Evolutionary conservation across 257 asterid species (phyloP), one percentile per base, ranked within the genome.

Genomic region (Capsicum rhomboideum): DNA sequence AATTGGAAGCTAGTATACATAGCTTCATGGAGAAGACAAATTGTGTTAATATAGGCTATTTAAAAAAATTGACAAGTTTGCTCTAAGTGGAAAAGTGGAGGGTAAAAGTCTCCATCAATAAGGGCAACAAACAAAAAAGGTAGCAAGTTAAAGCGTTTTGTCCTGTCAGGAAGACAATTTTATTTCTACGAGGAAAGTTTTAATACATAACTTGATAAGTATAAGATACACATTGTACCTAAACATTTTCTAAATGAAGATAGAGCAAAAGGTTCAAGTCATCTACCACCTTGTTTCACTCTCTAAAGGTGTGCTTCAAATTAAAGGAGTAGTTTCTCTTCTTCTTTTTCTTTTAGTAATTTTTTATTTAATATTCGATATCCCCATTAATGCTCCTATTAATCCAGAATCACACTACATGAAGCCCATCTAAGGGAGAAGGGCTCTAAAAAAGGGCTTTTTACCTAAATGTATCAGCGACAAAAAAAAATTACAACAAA

Each of bases 321-420:
- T 6, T 28, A 28, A 28, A 61, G 40, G 20, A 28, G 1, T 28
- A 13, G 10, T 28, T 28, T 28, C 6, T 28, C 6, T 1, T 3
- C 0, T 0, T 59, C 4, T 0, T 34, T 34, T 0, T 34, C 37
- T 34, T 34, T 34, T 34, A 2, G 4, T 34, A 34, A 2, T 21
- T 0, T 26, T 12, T 26, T 1, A 64, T 13, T 6, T 5, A 0
- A 14, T 13, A 0, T 2, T 0, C 0, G 0, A 5, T 64, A 28
- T 64, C 3, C 5, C 2, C 1, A 0, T 28, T 28, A 0, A 9
- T 0, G 7, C 0, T 1, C 2, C 0, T 0, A 28, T 64, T 64
- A 28, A 28, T 64, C 0, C 0, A 4, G 0, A 63, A 1, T 28
- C 11, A 18, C 0, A 26, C 11, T 0, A 21, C 0, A 6, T 61